These are phyloP conservation scores for Mycena sp. DNA, from an alignment of 1,284 basidiomycete genomes.

Conservation along the genomic window DNA sequence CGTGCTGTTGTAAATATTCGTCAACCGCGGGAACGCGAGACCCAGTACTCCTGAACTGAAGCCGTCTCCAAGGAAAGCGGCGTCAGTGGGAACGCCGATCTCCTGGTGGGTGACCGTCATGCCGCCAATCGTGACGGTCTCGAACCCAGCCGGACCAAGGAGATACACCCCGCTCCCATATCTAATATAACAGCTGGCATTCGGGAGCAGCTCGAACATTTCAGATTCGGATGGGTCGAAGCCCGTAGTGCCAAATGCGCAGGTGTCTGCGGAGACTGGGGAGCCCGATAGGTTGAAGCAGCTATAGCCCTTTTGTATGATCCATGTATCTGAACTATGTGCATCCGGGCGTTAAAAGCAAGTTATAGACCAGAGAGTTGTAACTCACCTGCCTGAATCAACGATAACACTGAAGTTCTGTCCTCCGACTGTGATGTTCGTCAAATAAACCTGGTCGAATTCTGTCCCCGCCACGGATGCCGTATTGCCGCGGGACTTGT, in stretches of 20 bases:
- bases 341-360: background rate
- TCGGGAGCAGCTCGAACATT: slow-evolving; percentile 28
- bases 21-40: slow-evolving; percentile 7
- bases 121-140: slow-evolving; percentile 33
- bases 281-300: slow-evolving; percentile 28
- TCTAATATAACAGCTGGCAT: slow-evolving; percentile 35
- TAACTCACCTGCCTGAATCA: slow-evolving; percentile 29
- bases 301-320: slow-evolving; percentile 31
- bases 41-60: slow-evolving; percentile 32
- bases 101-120: slow-evolving; percentile 34
- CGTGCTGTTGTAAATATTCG: background rate
- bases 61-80: slow-evolving; percentile 34
- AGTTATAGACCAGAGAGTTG: no score
- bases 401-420: slow-evolving; percentile 35
- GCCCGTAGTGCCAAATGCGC: slow-evolving; percentile 31
- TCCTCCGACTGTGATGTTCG: slow-evolving; percentile 33
- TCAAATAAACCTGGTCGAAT: slow-evolving; percentile 35
- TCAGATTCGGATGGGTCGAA: slow-evolving; percentile 31
- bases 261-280: slow-evolving; percentile 20
- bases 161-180: slow-evolving; percentile 33
- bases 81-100: slow-evolving; percentile 32
- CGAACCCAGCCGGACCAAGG: slow-evolving; percentile 33
- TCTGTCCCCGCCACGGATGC: slow-evolving; percentile 25
- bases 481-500: background rate
- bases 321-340: slow-evolving; percentile 35